Percentiles rank a stretch among this genome's conserved stretches.
phyloP scores from a whole-genome alignment of 2,329 filamentous ascomycete species.

The Leptodontidium sp. region DNA sequence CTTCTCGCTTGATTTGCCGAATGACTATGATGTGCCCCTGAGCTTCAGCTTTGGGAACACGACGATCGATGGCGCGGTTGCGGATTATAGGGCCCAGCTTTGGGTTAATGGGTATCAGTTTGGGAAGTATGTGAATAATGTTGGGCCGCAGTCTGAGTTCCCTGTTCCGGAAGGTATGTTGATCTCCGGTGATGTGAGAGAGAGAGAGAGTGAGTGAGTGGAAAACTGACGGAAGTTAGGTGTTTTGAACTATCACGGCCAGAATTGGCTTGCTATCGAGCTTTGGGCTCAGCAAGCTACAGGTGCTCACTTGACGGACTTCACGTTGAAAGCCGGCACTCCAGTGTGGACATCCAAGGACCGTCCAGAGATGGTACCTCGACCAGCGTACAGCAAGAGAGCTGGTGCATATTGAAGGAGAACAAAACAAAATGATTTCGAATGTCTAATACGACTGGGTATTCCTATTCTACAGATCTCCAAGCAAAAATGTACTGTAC shows the following conservation, averaged over 20 bases:
- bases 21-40: constrained; percentile 67
- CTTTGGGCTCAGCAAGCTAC: constrained; percentile 64
- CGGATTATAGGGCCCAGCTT: constrained; percentile 66
- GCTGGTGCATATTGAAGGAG: constrained; percentile 40
- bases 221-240: constrained; percentile 69
- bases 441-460: constrained; percentile 25
- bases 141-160: constrained; percentile 77
- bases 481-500: constrained; percentile 31
- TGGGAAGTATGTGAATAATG: constrained; percentile 71
- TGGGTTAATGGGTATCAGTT: constrained; percentile 83
- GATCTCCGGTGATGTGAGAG: background rate
- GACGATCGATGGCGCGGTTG: constrained; percentile 44
- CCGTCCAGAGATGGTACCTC: constrained; percentile 37
- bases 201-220: background rate
- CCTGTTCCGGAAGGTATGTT: constrained; percentile 73
- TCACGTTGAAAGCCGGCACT: constrained; percentile 38
- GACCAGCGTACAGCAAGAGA: constrained; percentile 42
- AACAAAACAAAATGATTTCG: background rate
- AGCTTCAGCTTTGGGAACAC: constrained; percentile 64
- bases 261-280: constrained; percentile 73
- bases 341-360: constrained; percentile 40
- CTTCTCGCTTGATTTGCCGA: constrained; percentile 63
- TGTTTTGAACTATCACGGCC: constrained; percentile 73
- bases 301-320: constrained; percentile 42
- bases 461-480: constrained; percentile 39